Evolutionary conservation across 305 asterid species (phyloP).

Genomic region (Ilex paraguariensis): DNA sequence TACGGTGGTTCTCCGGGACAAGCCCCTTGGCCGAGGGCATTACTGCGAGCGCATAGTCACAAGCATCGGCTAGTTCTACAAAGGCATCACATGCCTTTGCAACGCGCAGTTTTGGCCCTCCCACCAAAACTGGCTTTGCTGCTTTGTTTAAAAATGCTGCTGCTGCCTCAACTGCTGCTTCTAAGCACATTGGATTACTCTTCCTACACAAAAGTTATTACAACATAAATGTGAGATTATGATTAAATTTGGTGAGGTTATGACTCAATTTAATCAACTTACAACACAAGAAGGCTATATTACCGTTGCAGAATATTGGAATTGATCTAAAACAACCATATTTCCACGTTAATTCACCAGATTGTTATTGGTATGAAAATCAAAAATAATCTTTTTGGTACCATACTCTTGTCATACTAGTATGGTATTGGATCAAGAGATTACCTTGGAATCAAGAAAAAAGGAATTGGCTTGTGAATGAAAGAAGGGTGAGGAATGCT

Average conservation of each 20-base stretch:
- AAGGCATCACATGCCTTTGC: slow-evolving; percentile 70
- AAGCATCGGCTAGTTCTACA: slow-evolving; percentile 51
- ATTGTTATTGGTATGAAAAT: neutral
- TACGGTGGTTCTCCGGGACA: slow-evolving; percentile 71
- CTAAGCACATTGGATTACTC: slow-evolving; percentile 65
- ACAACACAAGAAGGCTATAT: too few species aligned
- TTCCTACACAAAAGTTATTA: slow-evolving; percentile 24
- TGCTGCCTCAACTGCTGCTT: slow-evolving; percentile 79
- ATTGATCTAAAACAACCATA: too few species aligned
- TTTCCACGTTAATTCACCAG: too few species aligned
- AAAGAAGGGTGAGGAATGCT: slow-evolving; percentile 77
- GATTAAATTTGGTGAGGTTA: too few species aligned
- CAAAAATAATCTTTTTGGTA: too few species aligned
- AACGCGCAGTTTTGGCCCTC: slow-evolving; percentile 75
- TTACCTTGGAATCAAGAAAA: slow-evolving; percentile 65
- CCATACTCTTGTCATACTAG: too few species aligned
- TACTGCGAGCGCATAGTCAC: slow-evolving; percentile 66
- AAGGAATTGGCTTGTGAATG: slow-evolving; percentile 73
- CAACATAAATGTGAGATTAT: neutral
- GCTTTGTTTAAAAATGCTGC: slow-evolving; percentile 71
- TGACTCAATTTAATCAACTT: too few species aligned
- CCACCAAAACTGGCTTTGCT: slow-evolving; percentile 86
- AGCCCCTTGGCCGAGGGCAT: slow-evolving; percentile 90
- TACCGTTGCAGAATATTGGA: too few species aligned
- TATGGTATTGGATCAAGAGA: neutral